Evolutionary conservation across 768 basidiomycete species (phyloP), one percentile per base, ranked within the genome.

Genomic region (Tylopilus felleus): DNA sequence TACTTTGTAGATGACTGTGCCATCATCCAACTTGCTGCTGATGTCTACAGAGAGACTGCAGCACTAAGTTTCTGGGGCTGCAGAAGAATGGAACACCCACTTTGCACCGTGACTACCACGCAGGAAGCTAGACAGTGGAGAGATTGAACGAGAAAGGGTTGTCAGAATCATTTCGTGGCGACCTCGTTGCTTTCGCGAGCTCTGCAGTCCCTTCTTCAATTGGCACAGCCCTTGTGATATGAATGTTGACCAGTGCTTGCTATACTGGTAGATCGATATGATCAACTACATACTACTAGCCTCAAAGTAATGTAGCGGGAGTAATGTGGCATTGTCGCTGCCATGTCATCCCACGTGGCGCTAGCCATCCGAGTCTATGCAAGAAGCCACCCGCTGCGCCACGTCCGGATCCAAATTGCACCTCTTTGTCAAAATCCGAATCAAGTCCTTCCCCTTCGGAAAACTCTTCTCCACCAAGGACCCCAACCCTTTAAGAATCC

Each of bases 371-470:
- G 31, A 27, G 45, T 66, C 58, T 17, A 58, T 63, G 38, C 53
- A 67, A 19, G 45, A 41, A 47, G 61, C 64, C 33, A 68, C 60
- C 13, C 57, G 53, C 10, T 61, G 53, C 3, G 68, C 68, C 0
- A 63, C 49, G 1, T 69, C 68, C 13, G 40, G 7, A 7, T 66
- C 60, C 12, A 69, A 23, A 5, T 44, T 47, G 27, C 67, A 71
- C 39, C 69, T 65, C 39, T 67, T 69, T 2, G 57, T 67, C 61
- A 69, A 56, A 21, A 63, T 56, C 21, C 53, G 49, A 19, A 61
- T 43, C 31, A 69, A 17, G 19, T 71, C 65, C 47, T 63, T 71
- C 1, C 56, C 60, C 36, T 31, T 68, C 35, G 64, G 59, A 36
- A 55, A 47, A 19, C 49, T 52, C 47, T 58, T 65, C 33, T 60